Evolutionary conservation across 2,329 filamentous ascomycete species (phyloP), one percentile per base, ranked within the genome.

Genomic region (Emmonsiellopsis sp.): DNA sequence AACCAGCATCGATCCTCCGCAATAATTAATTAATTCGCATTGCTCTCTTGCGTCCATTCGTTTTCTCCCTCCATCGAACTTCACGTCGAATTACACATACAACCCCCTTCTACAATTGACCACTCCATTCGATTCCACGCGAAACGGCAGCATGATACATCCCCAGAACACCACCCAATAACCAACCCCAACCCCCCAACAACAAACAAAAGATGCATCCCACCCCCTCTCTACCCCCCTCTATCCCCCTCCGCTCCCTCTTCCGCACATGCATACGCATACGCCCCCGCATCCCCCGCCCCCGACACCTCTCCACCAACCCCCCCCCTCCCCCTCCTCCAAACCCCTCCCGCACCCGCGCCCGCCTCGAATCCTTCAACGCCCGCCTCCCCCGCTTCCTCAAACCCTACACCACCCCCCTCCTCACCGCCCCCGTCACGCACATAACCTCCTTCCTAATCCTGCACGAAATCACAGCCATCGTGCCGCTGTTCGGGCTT

Each of bases 391-490:
- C 89, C 2, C 72, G 65, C 4, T 84, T 83, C 56, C 77, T 94
- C 10, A 86, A 81, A 54, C 78, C 75, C 51, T 88, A 90, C 72
- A 84, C 87, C 0, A 70, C 74, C 1, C 82, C 83, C 0, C 80
- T 98, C 2, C 81, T 84, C 54, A 77, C 80, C 53, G 90, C 90
- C 0, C 93, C 93, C 0, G 70, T 90, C 44, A 88, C 88, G 1
- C 89, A 96, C 71, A 77, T 95, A 42, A 82, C 86, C 1, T 85
- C 92, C 0, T 98, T 98, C 68, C 76, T 97, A 9, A 75, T 96
- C 40, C 79, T 98, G 0, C 93, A 98, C 74, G 93, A 98, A 70
- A 67, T 96, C 44, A 97, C 93, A 0, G 92, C 93, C 8, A 73
- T 96, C 9, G 70, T 92, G 1, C 92, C 92, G 0, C 72, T 97